These are phyloP conservation scores for Chenopodium formosanum DNA, from an alignment of 148 eudicot genomes.

Conservation along the genomic window DNA sequence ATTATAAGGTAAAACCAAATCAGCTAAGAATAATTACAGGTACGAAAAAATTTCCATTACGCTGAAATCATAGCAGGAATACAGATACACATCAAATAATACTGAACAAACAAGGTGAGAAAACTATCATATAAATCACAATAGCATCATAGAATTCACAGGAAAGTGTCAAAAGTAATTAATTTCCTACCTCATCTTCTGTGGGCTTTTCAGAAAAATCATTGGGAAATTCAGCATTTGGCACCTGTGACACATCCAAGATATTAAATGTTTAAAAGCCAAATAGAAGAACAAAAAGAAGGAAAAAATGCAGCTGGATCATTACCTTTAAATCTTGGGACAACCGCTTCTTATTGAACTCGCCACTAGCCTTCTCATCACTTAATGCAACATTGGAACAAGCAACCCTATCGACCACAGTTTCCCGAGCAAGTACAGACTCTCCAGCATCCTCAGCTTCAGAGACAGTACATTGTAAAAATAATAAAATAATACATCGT, in stretches of 20 bases:
- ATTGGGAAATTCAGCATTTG: slow-evolving; percentile 21
- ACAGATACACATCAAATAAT: not conserved
- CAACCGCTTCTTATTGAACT: slow-evolving; percentile 28
- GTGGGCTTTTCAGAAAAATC: slow-evolving; percentile 13
- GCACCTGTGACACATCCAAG: slow-evolving; percentile 13
- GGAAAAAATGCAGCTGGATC: not conserved
- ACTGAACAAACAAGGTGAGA: not conserved
- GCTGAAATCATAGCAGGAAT: too few relatives aligned
- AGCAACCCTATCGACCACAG: slow-evolving; percentile 19
- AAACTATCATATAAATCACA: not conserved
- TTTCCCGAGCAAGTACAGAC: slow-evolving; percentile 24
- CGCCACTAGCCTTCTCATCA: slow-evolving; percentile 14
- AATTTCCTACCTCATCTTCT: slow-evolving; percentile 29
- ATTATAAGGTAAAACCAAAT: too few relatives aligned
- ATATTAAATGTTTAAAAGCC: not conserved
- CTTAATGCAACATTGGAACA: slow-evolving; percentile 15
- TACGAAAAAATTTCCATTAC: too few relatives aligned
- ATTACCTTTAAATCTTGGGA: slow-evolving; percentile 29
- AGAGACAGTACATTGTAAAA: slow-evolving; percentile 3
- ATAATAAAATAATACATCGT: too few relatives aligned
- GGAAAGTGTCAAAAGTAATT: not conserved
- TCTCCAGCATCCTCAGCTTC: slow-evolving; percentile 44
- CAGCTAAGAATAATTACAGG: too few relatives aligned
- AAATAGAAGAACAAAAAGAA: not conserved
- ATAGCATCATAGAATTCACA: slow-evolving; percentile 1